Evolutionary conservation across 352 stramenopile species (phyloP), one percentile per base, ranked within the genome.

Genomic region (Aphanomyces stellatus): DNA sequence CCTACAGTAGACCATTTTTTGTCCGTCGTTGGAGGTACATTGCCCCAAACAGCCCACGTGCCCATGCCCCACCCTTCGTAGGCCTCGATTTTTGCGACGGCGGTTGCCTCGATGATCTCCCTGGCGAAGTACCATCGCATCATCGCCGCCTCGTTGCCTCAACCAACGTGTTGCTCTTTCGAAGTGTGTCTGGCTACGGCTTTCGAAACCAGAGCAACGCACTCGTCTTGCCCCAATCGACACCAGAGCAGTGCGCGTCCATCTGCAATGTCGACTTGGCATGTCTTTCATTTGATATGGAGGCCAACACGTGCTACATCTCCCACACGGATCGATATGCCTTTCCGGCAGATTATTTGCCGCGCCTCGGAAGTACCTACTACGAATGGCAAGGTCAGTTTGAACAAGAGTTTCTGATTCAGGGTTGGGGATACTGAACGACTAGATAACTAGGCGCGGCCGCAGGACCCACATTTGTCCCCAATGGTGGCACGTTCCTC

Each of bases 361-460:
- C 75, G 34, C 90, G 89, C 33, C 71, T 81, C 5, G 85, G 78
- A 0, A 82, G 82, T 17, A 69, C 84, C 28, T 90, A 93, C 67
- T 91, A 89, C 53, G 84, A 93, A 61, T 91, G 84, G 84, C 78
- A 90, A 62, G 81, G 60, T 67, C 11, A n/a, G n/a, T n/a, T n/a
- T n/a, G n/a, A n/a, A n/a, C n/a, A n/a, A n/a, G n/a, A n/a, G n/a
- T n/a, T n/a, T n/a, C n/a, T n/a, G n/a, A n/a, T n/a, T n/a, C n/a
- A n/a, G n/a, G n/a, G n/a, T n/a, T n/a, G n/a, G n/a, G n/a, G n/a
- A n/a, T n/a, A n/a, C n/a, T n/a, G n/a, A n/a, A n/a, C n/a, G n/a
- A n/a, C n/a, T n/a, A n/a, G n/a, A n/a, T n/a, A 17, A 28, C 17
- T 42, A 67, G 60, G 80, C 6, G 51, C 71, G 17, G 77, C 85